Conservation (phyloP, 192 early-diverging fungal genomes). For the Powellomyces hirtus region DNA sequence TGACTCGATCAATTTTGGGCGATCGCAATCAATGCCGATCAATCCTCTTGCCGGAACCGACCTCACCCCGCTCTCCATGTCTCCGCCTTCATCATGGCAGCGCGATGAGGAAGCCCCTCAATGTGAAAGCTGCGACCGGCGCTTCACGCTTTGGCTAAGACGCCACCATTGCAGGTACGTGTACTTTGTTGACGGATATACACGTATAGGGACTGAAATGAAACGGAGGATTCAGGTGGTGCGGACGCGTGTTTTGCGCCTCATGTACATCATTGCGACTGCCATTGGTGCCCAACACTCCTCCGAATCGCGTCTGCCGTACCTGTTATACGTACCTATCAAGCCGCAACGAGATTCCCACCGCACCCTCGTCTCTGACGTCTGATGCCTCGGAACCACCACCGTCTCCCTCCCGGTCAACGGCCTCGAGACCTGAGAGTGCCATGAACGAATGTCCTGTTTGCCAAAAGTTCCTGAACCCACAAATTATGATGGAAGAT, state of each 20-base stretch:
- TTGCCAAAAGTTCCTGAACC: conserved; percentile 53
- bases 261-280: conserved; percentile 61
- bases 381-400: background rate
- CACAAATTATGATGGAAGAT: conserved; percentile 38
- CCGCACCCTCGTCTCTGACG: no score
- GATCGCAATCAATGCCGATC: background rate
- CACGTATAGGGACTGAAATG: background rate
- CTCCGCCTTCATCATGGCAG: conserved; percentile 62
- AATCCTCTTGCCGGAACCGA: background rate
- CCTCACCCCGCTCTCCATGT: conserved; percentile 2
- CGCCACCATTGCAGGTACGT: conserved; percentile 84
- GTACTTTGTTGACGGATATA: no score
- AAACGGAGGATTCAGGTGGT: conserved; percentile 49
- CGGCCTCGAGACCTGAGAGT: conserved; percentile 33
- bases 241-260: conserved; percentile 84
- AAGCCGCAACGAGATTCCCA: background rate
- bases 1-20: no score
- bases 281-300: conserved; percentile 48
- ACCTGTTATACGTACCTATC: conserved; percentile 45
- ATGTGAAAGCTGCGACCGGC: conserved; percentile 66
- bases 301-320: conserved; percentile 58
- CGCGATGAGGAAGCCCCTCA: conserved; percentile 63
- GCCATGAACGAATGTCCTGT: conserved; percentile 75
- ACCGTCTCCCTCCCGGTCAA: conserved; percentile 6
- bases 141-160: conserved; percentile 74